Conservation (phyloP, 2,329 filamentous ascomycete genomes). For the Daldinia sp. region DNA sequence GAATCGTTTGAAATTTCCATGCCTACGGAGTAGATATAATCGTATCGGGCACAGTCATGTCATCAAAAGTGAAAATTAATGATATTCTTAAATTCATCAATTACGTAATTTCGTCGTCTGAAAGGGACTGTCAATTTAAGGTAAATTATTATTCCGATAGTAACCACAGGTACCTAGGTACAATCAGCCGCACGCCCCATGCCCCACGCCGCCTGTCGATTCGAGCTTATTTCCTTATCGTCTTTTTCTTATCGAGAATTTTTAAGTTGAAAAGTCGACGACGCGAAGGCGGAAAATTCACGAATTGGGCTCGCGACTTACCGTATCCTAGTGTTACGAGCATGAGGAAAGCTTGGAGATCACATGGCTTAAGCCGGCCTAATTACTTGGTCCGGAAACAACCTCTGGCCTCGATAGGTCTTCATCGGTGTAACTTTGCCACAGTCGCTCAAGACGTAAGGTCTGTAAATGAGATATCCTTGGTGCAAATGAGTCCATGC, state of each 20-base stretch:
- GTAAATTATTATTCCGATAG: slow-evolving; percentile 23
- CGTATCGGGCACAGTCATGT: too few relatives aligned
- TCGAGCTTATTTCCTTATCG: slow-evolving; percentile 28
- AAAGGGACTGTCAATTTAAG: slow-evolving; percentile 7
- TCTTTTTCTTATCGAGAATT: slow-evolving; percentile 33
- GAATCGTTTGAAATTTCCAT: too few relatives aligned
- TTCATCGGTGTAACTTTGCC: slow-evolving; percentile 42
- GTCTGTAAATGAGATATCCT: slow-evolving; percentile 34
- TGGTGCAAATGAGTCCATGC: not conserved
- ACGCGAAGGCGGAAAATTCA: not conserved
- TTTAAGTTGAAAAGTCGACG: slow-evolving; percentile 14
- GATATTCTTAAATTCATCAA: too few relatives aligned
- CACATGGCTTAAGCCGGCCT: slow-evolving; percentile 42
- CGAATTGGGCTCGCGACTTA: not conserved
- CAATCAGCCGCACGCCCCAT: not conserved
- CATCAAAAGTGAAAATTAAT: too few relatives aligned
- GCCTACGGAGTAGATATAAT: too few relatives aligned
- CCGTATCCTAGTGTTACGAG: slow-evolving; percentile 12
- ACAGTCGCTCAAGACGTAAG: slow-evolving; percentile 46
- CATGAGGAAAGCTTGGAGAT: slow-evolving; percentile 47
- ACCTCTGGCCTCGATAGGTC: slow-evolving; percentile 10
- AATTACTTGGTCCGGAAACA: slow-evolving; percentile 30
- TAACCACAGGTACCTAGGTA: slow-evolving; percentile 18
- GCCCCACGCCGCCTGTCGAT: slow-evolving; percentile 19
- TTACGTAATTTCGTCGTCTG: too few relatives aligned